Evolutionary conservation across 1,284 basidiomycete genomes (phyloP).

Genomic region (Cutaneotrichosporon cavernicola): DNA sequence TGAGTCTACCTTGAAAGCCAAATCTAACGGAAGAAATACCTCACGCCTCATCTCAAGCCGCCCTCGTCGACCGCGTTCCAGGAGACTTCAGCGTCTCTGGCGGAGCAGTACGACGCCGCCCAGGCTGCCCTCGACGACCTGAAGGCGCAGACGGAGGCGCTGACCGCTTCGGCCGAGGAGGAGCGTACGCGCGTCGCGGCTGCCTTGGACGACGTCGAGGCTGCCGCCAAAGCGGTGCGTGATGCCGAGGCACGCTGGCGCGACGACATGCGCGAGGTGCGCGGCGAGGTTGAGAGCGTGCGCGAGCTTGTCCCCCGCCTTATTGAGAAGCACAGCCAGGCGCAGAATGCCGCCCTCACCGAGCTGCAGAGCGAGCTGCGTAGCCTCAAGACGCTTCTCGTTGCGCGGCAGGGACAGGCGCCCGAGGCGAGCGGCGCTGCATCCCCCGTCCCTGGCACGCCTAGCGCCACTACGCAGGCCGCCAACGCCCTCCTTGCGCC

Average conservation of each 20-base stretch:
- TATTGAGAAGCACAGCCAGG: constrained; percentile 89
- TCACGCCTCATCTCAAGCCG: constrained; percentile 86
- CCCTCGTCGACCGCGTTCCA: constrained; percentile 87
- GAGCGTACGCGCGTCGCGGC: constrained; percentile 75
- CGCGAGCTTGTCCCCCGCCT: constrained; percentile 87
- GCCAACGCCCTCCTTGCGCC: constrained; percentile 46
- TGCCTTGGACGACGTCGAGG: constrained; percentile 76
- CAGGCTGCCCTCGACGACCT: constrained; percentile 66
- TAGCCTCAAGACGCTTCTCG: constrained; percentile 85
- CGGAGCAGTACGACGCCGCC: constrained; percentile 90
- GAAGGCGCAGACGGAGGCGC: constrained; percentile 61
- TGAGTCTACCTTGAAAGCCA: constrained; percentile 48
- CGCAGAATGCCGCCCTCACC: constrained; percentile 63
- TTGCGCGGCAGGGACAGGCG: constrained; percentile 63
- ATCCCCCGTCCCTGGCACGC: constrained; percentile 7
- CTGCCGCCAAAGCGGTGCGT: constrained; percentile 51
- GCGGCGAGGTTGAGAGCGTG: constrained; percentile 78
- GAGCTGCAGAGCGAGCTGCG: constrained; percentile 88
- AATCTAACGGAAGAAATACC: constrained; percentile 67
- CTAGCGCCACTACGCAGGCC: constrained; percentile 30
- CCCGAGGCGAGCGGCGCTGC: constrained; percentile 10
- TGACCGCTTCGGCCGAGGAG: constrained; percentile 79
- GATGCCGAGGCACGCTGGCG: constrained; percentile 68
- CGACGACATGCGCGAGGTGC: constrained; percentile 87
- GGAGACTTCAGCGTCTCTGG: constrained; percentile 77